These are phyloP conservation scores for Cryptosporidium xiaoi DNA, from an alignment of 169 alveolate species.

Conservation along the genomic window DNA sequence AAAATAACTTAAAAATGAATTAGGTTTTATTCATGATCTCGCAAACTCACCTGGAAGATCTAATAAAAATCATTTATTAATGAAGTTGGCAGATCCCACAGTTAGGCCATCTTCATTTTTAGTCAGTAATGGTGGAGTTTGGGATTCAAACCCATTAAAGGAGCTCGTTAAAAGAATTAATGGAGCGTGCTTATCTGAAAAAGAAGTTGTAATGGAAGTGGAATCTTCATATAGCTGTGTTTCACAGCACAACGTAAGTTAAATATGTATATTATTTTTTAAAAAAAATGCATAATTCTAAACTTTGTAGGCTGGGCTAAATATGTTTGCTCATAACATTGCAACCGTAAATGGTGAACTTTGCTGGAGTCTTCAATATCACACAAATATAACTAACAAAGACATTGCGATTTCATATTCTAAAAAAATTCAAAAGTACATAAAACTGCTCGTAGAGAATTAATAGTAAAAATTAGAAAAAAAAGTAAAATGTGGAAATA, in stretches of 20 bases:
- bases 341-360: conserved; percentile 78
- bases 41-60: conserved; percentile 74
- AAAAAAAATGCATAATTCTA: background rate
- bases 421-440: conserved; percentile 69
- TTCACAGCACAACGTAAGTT: conserved; percentile 72
- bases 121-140: conserved; percentile 69
- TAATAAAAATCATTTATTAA: conserved; percentile 14
- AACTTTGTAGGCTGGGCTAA: conserved; percentile 73
- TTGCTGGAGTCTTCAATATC: conserved; percentile 81
- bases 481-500: background rate
- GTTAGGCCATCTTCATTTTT: conserved; percentile 64
- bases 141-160: conserved; percentile 59
- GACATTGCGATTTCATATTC: conserved; percentile 77
- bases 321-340: conserved; percentile 80
- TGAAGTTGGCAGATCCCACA: conserved; percentile 70
- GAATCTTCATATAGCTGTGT: conserved; percentile 74
- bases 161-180: conserved; percentile 35
- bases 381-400: conserved; percentile 77
- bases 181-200: background rate
- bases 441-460: conserved; percentile 46
- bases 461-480: background rate
- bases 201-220: conserved; percentile 32
- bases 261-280: background rate
- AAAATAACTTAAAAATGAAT: background rate
- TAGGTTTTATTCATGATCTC: conserved; percentile 65